phyloP scores from a whole-genome alignment of 2,329 filamentous ascomycete genomes.

The Fusarium chuoi region DNA sequence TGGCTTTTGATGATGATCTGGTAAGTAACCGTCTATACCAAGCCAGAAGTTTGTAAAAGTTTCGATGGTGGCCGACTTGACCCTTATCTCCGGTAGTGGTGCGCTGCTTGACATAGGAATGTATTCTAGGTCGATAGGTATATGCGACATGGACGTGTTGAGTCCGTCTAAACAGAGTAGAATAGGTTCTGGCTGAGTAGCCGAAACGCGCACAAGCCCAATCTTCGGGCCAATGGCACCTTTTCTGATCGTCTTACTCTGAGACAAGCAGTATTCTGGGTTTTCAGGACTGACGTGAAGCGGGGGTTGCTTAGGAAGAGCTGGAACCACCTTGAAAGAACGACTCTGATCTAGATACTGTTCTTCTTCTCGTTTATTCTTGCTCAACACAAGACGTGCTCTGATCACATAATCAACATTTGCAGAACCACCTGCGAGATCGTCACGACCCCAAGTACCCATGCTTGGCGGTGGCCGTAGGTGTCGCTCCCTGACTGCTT shows the following conservation, averaged over 20 bases:
- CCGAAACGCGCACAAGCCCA: neutral
- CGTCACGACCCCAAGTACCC: neutral
- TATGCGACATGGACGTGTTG: neutral
- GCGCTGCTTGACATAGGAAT: fast-evolving
- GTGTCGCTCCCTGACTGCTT: neutral
- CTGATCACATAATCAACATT: neutral
- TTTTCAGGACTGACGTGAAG: neutral
- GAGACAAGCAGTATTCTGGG: neutral
- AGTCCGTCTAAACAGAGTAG: neutral
- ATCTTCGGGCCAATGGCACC: neutral
- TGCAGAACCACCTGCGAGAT: neutral
- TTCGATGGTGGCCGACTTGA: neutral
- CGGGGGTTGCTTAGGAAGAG: neutral
- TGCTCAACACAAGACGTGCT: neutral
- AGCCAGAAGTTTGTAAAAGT: neutral
- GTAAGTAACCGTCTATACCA: neutral
- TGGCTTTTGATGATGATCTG: neutral
- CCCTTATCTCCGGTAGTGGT: neutral
- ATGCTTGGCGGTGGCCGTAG: neutral
- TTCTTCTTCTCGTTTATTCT: neutral
- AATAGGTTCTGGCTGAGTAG: neutral
- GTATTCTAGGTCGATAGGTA: neutral
- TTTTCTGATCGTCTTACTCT: neutral
- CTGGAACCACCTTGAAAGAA: neutral
- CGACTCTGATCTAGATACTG: neutral